phyloP scores from a whole-genome alignment of 495 filamentous ascomycete genomes.

The Aspergillus leporis region DNA sequence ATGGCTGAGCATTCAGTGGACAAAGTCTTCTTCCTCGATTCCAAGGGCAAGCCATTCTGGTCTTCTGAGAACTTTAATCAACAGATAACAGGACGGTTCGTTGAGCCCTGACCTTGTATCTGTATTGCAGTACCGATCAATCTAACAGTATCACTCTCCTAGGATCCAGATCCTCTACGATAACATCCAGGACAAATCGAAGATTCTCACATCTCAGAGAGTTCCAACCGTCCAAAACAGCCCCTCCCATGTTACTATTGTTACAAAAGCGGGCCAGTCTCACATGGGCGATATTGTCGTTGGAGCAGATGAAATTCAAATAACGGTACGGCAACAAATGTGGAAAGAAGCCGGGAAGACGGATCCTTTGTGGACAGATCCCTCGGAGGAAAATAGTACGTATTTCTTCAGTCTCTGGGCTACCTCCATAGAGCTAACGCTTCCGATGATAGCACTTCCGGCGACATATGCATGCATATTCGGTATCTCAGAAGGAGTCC shows the following conservation, averaged over 20 bases:
- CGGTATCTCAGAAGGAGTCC: slow-evolving; percentile 27
- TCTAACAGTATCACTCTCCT: no score
- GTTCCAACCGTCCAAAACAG: slow-evolving; percentile 29
- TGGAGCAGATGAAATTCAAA: slow-evolving; percentile 56
- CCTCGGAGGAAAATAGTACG: slow-evolving; percentile 22
- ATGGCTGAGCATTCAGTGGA: slow-evolving; percentile 21
- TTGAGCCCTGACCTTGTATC: no score
- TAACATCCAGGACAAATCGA: slow-evolving; percentile 30
- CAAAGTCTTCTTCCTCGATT: slow-evolving; percentile 18
- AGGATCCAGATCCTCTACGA: slow-evolving; percentile 38
- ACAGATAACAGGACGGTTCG: slow-evolving; percentile 9
- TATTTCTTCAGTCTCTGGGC: no score
- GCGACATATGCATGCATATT: slow-evolving; percentile 29
- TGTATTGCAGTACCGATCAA: background rate
- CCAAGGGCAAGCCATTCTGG: slow-evolving; percentile 12
- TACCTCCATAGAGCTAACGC: no score
- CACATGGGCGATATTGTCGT: slow-evolving; percentile 47
- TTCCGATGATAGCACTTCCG: slow-evolving; percentile 24
- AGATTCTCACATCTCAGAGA: slow-evolving; percentile 16
- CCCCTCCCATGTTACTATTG: slow-evolving; percentile 27
- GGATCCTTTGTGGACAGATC: slow-evolving; percentile 23
- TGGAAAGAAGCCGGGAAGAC: slow-evolving; percentile 19
- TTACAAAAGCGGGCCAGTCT: slow-evolving; percentile 32
- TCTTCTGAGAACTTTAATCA: slow-evolving; percentile 12
- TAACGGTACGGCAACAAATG: slow-evolving; percentile 45